Evolutionary conservation across 2,329 filamentous ascomycete species (phyloP).

Genomic region (Stemphylium lycopersici): DNA sequence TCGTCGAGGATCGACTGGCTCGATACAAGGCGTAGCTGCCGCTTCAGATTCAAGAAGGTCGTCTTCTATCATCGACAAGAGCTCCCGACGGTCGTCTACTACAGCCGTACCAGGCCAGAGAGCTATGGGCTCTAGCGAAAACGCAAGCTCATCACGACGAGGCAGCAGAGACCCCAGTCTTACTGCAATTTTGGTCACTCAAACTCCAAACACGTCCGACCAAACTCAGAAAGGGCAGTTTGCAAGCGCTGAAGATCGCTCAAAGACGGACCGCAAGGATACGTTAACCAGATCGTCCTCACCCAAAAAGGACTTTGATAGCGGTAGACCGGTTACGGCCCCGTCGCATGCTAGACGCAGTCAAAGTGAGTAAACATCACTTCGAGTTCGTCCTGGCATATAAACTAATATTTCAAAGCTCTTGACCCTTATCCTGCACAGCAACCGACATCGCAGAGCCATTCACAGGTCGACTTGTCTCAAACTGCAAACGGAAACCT

Average conservation of each 20-base stretch:
- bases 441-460: conserved; percentile 40
- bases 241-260: conserved; percentile 19
- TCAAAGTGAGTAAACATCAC: conserved; percentile 39
- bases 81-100: conserved; percentile 39
- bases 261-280: conserved; percentile 39
- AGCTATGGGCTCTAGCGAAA: conserved; percentile 35
- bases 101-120: conserved; percentile 27
- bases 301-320: conserved; percentile 35
- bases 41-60: conserved; percentile 37
- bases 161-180: conserved; percentile 49
- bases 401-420: conserved; percentile 23
- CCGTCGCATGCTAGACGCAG: conserved; percentile 42
- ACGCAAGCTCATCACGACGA: conserved; percentile 44
- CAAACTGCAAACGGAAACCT: conserved; percentile 41
- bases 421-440: conserved; percentile 40
- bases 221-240: conserved; percentile 23
- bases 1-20: conserved; percentile 39
- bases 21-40: conserved; percentile 22
- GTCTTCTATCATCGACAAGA: conserved; percentile 37
- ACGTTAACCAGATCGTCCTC: conserved; percentile 35
- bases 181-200: conserved; percentile 49
- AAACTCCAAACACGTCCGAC: conserved; percentile 41
- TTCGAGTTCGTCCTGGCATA: conserved; percentile 18
- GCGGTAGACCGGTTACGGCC: conserved; percentile 42
- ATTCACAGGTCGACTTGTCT: conserved; percentile 43